phyloP scores from a whole-genome alignment of 2,329 filamentous ascomycete genomes.

The Trichoderma afroharzianum region DNA sequence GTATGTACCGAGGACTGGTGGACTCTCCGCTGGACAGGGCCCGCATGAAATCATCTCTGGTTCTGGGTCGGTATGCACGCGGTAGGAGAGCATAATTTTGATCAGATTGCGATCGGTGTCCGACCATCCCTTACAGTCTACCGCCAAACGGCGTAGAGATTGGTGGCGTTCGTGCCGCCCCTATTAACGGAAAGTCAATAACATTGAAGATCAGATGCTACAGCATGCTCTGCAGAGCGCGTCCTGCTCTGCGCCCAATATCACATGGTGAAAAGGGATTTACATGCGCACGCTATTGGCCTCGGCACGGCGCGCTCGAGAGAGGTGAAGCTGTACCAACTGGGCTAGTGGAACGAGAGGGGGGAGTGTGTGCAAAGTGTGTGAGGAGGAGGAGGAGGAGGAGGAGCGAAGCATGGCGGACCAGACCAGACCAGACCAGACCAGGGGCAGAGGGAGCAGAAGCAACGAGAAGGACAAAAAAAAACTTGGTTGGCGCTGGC shows the following conservation, averaged over 20 bases:
- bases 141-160: neutral
- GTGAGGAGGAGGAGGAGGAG: neutral
- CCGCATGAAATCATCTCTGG: slow-evolving; percentile 5
- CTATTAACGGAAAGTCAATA: neutral
- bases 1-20: neutral
- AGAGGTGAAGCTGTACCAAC: neutral
- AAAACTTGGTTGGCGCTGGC: slow-evolving; percentile 3
- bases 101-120: slow-evolving; percentile 12
- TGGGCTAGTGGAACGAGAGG: neutral
- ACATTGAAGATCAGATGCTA: no score
- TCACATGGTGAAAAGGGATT: slow-evolving; percentile 14
- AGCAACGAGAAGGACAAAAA: neutral
- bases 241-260: neutral
- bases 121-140: neutral
- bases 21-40: neutral
- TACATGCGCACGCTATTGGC: neutral
- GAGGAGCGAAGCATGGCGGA: neutral
- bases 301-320: slow-evolving; percentile 12
- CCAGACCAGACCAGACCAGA: neutral
- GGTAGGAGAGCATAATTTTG: slow-evolving; percentile 7
- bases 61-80: slow-evolving; percentile 2
- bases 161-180: neutral
- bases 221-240: neutral
- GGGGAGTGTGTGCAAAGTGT: neutral
- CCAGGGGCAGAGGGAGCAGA: neutral